phyloP scores from a whole-genome alignment of 2,329 filamentous ascomycete species.

The Whalleya microplaca region DNA sequence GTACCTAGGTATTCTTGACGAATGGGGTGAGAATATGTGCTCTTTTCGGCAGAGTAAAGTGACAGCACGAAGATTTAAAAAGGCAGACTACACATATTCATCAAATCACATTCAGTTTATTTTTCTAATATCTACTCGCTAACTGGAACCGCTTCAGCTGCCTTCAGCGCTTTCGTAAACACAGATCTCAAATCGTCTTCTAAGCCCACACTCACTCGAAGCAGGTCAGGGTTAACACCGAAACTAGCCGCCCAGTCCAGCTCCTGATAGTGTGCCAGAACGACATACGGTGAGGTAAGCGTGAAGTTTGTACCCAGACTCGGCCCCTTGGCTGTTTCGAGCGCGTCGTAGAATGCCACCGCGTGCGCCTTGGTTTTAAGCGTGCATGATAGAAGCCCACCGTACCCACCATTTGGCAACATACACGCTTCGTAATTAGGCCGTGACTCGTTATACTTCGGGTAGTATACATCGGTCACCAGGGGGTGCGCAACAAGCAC shows the following conservation, averaged over 20 bases:
- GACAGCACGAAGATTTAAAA: no score
- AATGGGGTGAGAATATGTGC: no score
- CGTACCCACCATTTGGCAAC: slow-evolving; percentile 78
- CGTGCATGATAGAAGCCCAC: slow-evolving; percentile 83
- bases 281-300: slow-evolving; percentile 84
- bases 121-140: slow-evolving; percentile 5
- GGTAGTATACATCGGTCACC: slow-evolving; percentile 85
- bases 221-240: slow-evolving; percentile 78
- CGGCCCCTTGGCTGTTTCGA: slow-evolving; percentile 90
- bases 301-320: slow-evolving; percentile 98
- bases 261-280: slow-evolving; percentile 90
- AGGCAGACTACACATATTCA: no score
- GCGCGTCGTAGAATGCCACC: slow-evolving; percentile 78
- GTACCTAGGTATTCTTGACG: no score
- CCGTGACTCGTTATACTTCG: slow-evolving; percentile 73
- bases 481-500: slow-evolving; percentile 62
- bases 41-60: no score
- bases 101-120: no score
- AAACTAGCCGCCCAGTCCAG: slow-evolving; percentile 86
- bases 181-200: slow-evolving; percentile 71
- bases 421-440: slow-evolving; percentile 79
- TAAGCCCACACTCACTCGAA: slow-evolving; percentile 87
- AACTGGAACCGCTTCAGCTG: slow-evolving; percentile 43
- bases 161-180: slow-evolving; percentile 72
- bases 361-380: slow-evolving; percentile 74